Conservation (phyloP, 352 stramenopile genomes). For the Pythium inflatum region DNA sequence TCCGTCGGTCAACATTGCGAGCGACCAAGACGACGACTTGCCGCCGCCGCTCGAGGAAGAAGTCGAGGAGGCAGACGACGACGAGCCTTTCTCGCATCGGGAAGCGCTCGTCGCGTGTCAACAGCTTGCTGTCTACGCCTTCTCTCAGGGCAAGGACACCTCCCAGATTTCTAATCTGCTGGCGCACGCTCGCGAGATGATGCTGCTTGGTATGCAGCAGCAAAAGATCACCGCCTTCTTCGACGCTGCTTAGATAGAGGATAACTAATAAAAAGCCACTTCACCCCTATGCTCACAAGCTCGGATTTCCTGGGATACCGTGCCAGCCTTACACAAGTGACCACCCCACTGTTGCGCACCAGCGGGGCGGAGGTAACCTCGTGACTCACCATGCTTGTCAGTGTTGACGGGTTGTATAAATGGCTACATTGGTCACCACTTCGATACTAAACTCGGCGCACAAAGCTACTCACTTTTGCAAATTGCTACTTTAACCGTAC, state of each 20-base stretch:
- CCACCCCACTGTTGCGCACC: slow-evolving; percentile 5
- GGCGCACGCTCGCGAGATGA: slow-evolving; percentile 5
- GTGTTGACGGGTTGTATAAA: not conserved
- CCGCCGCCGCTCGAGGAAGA: not conserved
- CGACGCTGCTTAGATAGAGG: no score
- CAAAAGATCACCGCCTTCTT: slow-evolving; percentile 1
- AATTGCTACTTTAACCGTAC: not conserved
- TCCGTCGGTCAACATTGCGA: not conserved
- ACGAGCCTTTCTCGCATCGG: not conserved
- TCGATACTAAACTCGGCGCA: not conserved
- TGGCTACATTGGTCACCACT: slow-evolving; percentile 1
- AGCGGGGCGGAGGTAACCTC: not conserved
- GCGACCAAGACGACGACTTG: not conserved
- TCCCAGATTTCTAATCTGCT: not conserved
- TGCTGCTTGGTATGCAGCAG: slow-evolving; percentile 1
- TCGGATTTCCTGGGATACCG: no score
- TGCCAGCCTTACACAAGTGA: no score
- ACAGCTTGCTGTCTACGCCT: slow-evolving; percentile 2
- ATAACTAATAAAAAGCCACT: no score
- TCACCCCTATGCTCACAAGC: no score
- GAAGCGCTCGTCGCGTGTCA: slow-evolving; percentile 2
- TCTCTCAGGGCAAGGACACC: not conserved
- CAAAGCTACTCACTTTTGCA: not conserved
- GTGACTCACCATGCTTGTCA: slow-evolving; percentile 9
- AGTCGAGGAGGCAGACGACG: not conserved